phyloP scores from a whole-genome alignment of 345 rosid genomes.

The Boechera retrofracta region DNA sequence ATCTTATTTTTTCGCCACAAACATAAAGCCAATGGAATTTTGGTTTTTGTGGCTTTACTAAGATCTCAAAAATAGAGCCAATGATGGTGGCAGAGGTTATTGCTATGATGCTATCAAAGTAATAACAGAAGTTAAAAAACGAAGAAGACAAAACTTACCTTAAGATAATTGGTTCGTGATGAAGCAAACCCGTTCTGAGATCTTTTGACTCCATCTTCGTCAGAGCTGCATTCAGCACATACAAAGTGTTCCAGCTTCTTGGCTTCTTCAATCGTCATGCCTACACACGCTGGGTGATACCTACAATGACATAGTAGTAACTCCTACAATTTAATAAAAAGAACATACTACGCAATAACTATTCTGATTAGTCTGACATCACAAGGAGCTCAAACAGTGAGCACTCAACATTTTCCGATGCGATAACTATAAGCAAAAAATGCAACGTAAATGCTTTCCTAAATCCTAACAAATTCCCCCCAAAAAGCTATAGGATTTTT shows the following conservation, averaged over 20 bases:
- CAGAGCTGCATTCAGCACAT: constrained; percentile 75
- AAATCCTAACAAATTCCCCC: not conserved
- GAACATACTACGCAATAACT: not conserved
- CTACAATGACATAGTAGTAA: constrained; percentile 47
- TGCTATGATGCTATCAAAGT: not conserved
- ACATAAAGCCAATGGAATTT: not conserved
- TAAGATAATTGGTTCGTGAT: constrained; percentile 54
- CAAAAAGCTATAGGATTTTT: not conserved
- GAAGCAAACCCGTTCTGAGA: constrained; percentile 68
- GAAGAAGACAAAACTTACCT: constrained; percentile 48
- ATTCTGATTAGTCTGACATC: not conserved
- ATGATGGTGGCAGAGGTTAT: not conserved
- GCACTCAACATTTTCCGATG: not conserved
- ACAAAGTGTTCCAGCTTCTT: constrained; percentile 76
- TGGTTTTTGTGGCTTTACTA: not conserved
- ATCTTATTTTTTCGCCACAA: not conserved
- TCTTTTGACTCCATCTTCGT: constrained; percentile 58
- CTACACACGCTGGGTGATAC: constrained; percentile 93
- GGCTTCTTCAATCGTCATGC: constrained; percentile 81
- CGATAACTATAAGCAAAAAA: not conserved
- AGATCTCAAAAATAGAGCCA: not conserved
- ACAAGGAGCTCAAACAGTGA: not conserved
- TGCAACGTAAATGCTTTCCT: not conserved
- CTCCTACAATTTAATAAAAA: constrained; percentile 13
- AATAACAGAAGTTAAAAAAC: not conserved